Evolutionary conservation across 768 basidiomycete genomes (phyloP), one percentile per base, ranked within the genome.

Genomic region (Rhodotorula babjevae): DNA sequence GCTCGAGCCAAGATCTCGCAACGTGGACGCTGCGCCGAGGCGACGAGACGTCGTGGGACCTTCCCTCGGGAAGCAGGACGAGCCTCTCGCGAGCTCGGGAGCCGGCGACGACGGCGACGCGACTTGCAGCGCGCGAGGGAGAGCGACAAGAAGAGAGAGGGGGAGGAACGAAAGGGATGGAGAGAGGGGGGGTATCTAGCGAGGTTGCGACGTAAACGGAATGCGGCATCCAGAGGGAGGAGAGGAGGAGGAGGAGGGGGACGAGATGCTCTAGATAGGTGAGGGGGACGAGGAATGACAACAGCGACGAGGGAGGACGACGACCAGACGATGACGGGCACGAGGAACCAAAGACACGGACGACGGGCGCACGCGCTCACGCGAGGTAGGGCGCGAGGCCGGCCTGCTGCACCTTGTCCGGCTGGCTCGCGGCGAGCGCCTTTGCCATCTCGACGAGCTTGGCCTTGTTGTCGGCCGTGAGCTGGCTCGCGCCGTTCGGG

Each of bases 361-460:
- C 14, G 60, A 7, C 42, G 18, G 18, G 14, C 40, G 61, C 29
- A 11, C 15, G 25, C 27, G 23, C 33, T 27, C 29, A 66, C 31
- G 65, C 56, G 62, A 72, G 63, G 71, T 47, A 72, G 29, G 62
- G 52, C 50, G 67, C 66, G 8, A 72, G 71, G 47, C 71, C 71
- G n/a, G 71, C 71, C 67, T 68, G 67, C 67, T 72, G 71, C 19
- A 76, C 69, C 69, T 67, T 71, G 36, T 70, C 72, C 23, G 72
- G 72, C 40, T 69, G 60, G 4, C 31, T 33, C 19, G 69, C 66
- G 36, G 63, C 65, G 79, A 99, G 84, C 67, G 86, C 85, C 36
- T 83, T 83, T 71, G 97, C 82, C 49, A 97, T 84, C 57, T 86
- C 84, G 73, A 93, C 87, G 77, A 99, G 82, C 80, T 91, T 87